phyloP scores from a whole-genome alignment of 2,329 filamentous ascomycete species.

The Calonectria multiphialidica region DNA sequence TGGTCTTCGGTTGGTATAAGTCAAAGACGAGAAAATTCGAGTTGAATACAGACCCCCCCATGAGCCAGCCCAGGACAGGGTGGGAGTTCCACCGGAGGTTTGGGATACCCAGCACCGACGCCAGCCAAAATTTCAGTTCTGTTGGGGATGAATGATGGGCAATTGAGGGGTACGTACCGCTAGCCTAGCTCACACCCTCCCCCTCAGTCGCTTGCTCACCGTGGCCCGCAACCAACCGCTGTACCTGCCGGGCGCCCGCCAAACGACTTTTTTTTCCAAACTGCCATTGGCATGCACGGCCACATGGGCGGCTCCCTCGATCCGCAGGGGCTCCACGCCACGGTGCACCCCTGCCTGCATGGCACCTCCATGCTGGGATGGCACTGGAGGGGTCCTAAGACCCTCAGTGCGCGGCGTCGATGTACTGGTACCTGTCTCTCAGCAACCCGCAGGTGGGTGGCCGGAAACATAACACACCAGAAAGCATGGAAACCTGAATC shows the following conservation, averaged over 20 bases:
- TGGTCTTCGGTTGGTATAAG: slow-evolving; percentile 46
- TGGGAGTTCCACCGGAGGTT: slow-evolving; percentile 36
- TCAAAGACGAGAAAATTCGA: slow-evolving; percentile 43
- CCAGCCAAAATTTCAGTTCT: slow-evolving; percentile 54
- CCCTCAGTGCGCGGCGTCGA: slow-evolving; percentile 9
- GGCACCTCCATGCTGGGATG: slow-evolving; percentile 26
- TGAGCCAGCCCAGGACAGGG: slow-evolving; percentile 36
- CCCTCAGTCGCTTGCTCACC: slow-evolving; percentile 11
- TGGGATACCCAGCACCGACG: slow-evolving; percentile 43
- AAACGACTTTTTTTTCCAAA: slow-evolving; percentile 34
- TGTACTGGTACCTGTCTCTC: slow-evolving; percentile 38
- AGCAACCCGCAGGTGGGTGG: background rate
- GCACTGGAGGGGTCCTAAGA: slow-evolving; percentile 20
- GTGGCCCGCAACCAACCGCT: slow-evolving; percentile 8
- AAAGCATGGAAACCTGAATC: background rate
- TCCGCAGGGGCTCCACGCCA: slow-evolving; percentile 43
- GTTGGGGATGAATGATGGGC: slow-evolving; percentile 52
- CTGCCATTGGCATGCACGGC: slow-evolving; percentile 42
- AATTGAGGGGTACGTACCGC: slow-evolving; percentile 46
- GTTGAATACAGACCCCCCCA: slow-evolving; percentile 35
- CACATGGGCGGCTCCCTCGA: slow-evolving; percentile 44
- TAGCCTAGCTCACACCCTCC: slow-evolving; percentile 30
- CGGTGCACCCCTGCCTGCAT: slow-evolving; percentile 35
- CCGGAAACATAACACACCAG: background rate
- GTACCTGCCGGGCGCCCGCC: slow-evolving; percentile 29